These are phyloP conservation scores for Acanthamoeba triangularis DNA, from an alignment of 208 protist species.

Conservation along the genomic window DNA sequence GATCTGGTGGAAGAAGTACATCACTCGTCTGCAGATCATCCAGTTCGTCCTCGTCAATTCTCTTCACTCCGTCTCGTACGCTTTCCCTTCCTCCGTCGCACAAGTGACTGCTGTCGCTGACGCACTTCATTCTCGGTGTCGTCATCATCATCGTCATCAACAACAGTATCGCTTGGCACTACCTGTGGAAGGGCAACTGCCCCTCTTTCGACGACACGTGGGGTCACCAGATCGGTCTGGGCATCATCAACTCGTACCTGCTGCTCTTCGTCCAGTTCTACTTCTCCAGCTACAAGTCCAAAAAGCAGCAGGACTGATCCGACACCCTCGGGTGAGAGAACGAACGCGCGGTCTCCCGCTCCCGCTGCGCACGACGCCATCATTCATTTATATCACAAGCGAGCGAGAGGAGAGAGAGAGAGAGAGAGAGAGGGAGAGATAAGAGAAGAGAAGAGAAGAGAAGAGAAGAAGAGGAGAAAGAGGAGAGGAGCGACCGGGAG, in stretches of 20 bases:
- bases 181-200: slow-evolving; percentile 61
- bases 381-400: too few species aligned
- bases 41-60: slow-evolving; percentile 73
- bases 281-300: slow-evolving; percentile 73
- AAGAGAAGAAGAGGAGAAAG: too few species aligned
- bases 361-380: too few species aligned
- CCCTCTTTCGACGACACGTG: slow-evolving; percentile 63
- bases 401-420: too few species aligned
- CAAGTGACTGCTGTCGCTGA: background rate
- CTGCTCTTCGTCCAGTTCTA: slow-evolving; percentile 73
- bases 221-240: slow-evolving; percentile 65
- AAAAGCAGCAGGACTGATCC: background rate
- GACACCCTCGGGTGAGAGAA: background rate
- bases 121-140: background rate
- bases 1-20: slow-evolving; percentile 82
- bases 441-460: too few species aligned
- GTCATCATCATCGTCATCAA: background rate
- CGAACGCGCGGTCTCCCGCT: too few species aligned
- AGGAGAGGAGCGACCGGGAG: too few species aligned
- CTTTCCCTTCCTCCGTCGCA: background rate
- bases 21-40: slow-evolving; percentile 71
- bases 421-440: too few species aligned
- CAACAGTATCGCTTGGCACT: slow-evolving; percentile 65
- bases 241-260: slow-evolving; percentile 76
- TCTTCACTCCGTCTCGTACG: slow-evolving; percentile 15